phyloP scores from a whole-genome alignment of 225 moss, liverwort and hornwort species.

The Climacium dendroides region DNA sequence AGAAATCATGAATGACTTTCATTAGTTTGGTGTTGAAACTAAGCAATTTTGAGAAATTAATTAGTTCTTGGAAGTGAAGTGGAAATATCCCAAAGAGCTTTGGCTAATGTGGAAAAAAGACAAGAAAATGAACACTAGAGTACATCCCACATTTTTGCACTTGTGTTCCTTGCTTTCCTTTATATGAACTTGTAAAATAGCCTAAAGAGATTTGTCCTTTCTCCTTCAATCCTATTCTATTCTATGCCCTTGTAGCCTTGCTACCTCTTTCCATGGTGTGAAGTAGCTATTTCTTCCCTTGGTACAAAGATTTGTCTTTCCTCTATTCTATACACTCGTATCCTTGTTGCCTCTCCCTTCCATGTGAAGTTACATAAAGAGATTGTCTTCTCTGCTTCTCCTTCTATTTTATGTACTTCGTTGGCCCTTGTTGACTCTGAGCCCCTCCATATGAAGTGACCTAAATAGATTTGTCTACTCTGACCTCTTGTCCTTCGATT shows the following conservation, averaged over 20 bases:
- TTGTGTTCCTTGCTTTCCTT: rapidly evolving
- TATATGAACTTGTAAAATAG: neutral
- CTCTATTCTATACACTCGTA: too few relatives aligned
- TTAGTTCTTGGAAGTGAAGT: neutral
- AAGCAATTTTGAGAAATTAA: rapidly evolving
- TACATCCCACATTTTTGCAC: rapidly evolving
- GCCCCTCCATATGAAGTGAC: too few relatives aligned
- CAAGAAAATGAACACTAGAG: neutral
- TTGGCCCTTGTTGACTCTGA: too few relatives aligned
- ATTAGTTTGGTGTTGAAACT: neutral
- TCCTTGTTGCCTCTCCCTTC: too few relatives aligned
- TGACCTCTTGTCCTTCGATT: neutral
- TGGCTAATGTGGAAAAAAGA: neutral
- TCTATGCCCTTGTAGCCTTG: rapidly evolving
- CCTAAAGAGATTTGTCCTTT: neutral
- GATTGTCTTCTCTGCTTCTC: too few relatives aligned
- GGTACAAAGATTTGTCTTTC: too few relatives aligned
- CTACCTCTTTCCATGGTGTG: neutral
- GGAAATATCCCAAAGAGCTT: rapidly evolving
- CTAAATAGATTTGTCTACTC: neutral
- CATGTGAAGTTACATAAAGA: too few relatives aligned
- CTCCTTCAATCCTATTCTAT: neutral
- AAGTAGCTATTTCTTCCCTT: too few relatives aligned
- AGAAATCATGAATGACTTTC: neutral
- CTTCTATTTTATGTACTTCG: too few relatives aligned